Base-by-base conservation (phyloP, 2,329 filamentous ascomycete species). In the Gremmenia infestans region DNA sequence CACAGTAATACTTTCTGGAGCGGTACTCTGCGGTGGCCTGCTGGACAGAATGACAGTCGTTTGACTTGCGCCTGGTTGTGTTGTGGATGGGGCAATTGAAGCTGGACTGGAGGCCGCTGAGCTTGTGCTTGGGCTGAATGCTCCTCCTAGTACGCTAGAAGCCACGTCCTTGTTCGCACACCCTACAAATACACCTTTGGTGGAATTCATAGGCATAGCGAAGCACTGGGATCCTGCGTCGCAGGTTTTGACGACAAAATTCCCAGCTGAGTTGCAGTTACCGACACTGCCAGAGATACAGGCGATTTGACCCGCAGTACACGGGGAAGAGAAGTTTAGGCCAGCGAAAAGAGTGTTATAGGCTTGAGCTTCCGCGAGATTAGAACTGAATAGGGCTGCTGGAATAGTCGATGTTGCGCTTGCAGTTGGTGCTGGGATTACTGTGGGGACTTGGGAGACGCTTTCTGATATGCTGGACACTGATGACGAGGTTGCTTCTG, bases 161-260 rank as follows among this genome's bases (percentile, higher is more conserved):
- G 79, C 81, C 2, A 69, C 67, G 2, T 65, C 64, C 9, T 68
- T 63, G 49, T 76, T 69, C 28, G 72, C 70, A 58, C 82, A 85
- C 2, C 72, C 74, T 23, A 85, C 70, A 52, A 72, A 66, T 9
- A 81, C 78, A 3, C 80, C 81, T 0, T 64, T 63, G 0, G 72
- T 73, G 11, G 68, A 75, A 39, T 73, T 75, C 73, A 82, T 76
- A 0, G 82, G 82, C 58, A 84, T 67, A 2, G 79, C 82, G 49
- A 76, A 78, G 67, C 82, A 85, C 48, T 71, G 67, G 47, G 68
- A 67, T 9, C 68, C 70, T 1, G 60, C 50, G 0, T 40, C 43
- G 32, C 69, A 71, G 42, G 76, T 58, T 0, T 62, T 64, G 17
- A 82, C 72, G 4, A 68, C 63, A 62, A 79, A 84, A 0, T 62